Conservation (phyloP, 805 yeast species). For the Candida oleophila region DNA sequence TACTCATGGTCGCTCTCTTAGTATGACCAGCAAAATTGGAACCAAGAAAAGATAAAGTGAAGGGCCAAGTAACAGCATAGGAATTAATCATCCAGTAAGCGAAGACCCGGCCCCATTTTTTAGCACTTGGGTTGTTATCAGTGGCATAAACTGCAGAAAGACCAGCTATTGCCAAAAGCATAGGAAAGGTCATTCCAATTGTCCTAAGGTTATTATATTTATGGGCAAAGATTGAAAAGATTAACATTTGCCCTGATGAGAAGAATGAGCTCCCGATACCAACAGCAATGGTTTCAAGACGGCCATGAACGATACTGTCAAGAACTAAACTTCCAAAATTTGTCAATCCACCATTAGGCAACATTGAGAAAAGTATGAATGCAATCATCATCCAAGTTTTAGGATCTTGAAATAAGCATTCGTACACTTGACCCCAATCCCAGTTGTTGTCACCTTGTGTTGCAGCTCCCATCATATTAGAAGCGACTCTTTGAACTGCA, state of each 20-base stretch:
- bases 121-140: conserved; percentile 11
- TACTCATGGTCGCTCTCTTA: conserved; percentile 10
- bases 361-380: conserved; percentile 8
- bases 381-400: conserved; percentile 11
- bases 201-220: conserved; percentile 3
- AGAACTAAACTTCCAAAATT: conserved; percentile 5
- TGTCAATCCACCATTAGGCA: conserved; percentile 6
- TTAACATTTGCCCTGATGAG: conserved; percentile 7
- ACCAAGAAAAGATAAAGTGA: conserved; percentile 21
- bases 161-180: conserved; percentile 13
- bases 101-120: conserved; percentile 24
- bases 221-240: neutral
- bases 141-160: conserved; percentile 15
- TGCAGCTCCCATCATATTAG: conserved; percentile 13
- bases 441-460: conserved; percentile 8
- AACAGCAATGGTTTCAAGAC: conserved; percentile 6
- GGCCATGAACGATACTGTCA: conserved; percentile 6
- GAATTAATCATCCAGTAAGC: conserved; percentile 31
- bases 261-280: conserved; percentile 8
- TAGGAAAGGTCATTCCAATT: conserved; percentile 5
- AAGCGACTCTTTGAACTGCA: conserved; percentile 13
- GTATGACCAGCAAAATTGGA: conserved; percentile 13
- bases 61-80: conserved; percentile 23
- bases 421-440: conserved; percentile 12
- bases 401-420: conserved; percentile 8